Base-by-base conservation (phyloP, 2,329 filamentous ascomycete genomes). In the Orbilia oligospora region DNA sequence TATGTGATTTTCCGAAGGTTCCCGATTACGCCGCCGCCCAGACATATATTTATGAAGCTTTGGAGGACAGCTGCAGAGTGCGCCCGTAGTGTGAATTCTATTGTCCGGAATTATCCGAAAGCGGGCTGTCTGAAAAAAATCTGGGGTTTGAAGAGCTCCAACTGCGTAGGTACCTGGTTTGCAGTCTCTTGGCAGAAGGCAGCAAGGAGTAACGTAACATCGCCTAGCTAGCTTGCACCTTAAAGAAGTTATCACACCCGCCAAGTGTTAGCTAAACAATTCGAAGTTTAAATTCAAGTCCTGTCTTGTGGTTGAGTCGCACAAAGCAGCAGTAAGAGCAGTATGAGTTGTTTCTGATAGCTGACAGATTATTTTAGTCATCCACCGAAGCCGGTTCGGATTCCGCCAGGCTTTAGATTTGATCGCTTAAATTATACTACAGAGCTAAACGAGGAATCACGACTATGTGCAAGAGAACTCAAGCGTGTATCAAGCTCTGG, bases 131-230 rank as follows among this genome's bases (percentile, higher is more conserved):
- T 33, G 12, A 38, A 18, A 55, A 56, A 61, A 61, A 44, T 51
- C 55, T 56, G 18, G 56, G 49, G 58, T 58, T 30, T 51, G n/a
- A 38, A 14, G 69, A 72, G 69, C 69, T 72, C 69, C 46, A 72
- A 30, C 51, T 65, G 46, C 68, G 58, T 30, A 36, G 55, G 44
- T 63, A 53, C 44, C 41, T 46, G 55, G 56, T 55, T 63, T 36
- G 53, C 27, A 41, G 33, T 22, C n/a, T 49, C 63, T 55, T 68
- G 63, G 63, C 66, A 58, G 46, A 65, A 76, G 72, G 72, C 66
- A 76, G 51, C 53, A 58, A 76, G 14, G 48, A 61, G 72, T 76
- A 76, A 76, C 66, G 66, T 76, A 76, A 66, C 66, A 76, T 76
- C 66, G 64, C 55, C 22, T 63, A 68, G 55, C 22, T 63, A 68